Evolutionary conservation across 2,329 filamentous ascomycete genomes (phyloP), one percentile per base, ranked within the genome.

Genomic region (Claviceps digitariae): DNA sequence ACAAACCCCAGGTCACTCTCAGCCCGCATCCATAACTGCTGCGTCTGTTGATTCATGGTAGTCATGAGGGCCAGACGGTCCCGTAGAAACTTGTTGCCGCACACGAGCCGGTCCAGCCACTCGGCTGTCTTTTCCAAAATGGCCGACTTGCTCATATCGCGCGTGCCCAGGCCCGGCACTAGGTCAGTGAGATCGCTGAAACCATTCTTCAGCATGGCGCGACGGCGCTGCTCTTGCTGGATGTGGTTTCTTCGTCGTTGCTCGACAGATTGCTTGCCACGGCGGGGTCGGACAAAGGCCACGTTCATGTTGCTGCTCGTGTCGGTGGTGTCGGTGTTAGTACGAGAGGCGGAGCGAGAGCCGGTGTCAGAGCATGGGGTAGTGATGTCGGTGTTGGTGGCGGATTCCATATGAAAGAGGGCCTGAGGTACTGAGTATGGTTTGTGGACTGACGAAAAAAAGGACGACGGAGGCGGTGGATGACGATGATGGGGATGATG

Each of bases 191-290:
- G 50, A n/a, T 44, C 38, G 38, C 25, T 17, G 38, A 51, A 51
- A 4, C 50, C 50, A 13, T 51, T 23, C 27, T 51, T 51, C 23
- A 51, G 25, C 25, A 51, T 15, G 38, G 50, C 50, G 12, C 50
- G 38, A 10, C 50, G 50, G 15, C 29, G 41, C 15, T 51, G 50
- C 27, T 51, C 50, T 23, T 51, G 50, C n/a, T 34, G 50, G 41
- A 51, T 51, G 41, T 51, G 50, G 50, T 51, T 51, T 15, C 38
- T 29, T 10, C 50, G 12, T 8, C 50, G 41, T 27, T 51, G 38
- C 27, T 51, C 50, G 12, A 36, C 29, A 2, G 50, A 51, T 23
- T 44, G 50, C n/a, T 45, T 51, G 20, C 50, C 27, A n/a, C 50
- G 50, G 13, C 40, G 50, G 38, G 50, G 50, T 8, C 41, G 50